Percentiles rank a stretch among this genome's conserved stretches.
These are phyloP conservation scores for Omphalotus guepiniiformis DNA, from an alignment of 768 basidiomycete species.

Conservation along the genomic window DNA sequence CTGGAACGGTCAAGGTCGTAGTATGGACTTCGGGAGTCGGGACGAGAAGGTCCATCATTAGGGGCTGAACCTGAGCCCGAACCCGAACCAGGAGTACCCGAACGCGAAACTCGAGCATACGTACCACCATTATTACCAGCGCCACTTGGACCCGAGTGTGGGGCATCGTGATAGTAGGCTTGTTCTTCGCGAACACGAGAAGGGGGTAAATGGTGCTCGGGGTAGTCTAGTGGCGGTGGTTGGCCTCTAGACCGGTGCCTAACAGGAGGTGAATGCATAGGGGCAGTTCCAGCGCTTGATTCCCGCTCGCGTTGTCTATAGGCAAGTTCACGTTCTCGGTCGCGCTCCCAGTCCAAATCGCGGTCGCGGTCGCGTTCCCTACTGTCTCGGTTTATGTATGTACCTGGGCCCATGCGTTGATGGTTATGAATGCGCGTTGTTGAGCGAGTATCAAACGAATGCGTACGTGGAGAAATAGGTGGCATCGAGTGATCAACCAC, in stretches of 20 bases:
- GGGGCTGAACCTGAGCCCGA: conserved; percentile 35
- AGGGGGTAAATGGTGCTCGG: not conserved
- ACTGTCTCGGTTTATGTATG: conserved; percentile 51
- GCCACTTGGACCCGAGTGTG: conserved; percentile 28
- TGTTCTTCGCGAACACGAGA: conserved; percentile 2
- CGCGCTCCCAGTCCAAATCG: conserved; percentile 40
- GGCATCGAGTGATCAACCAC: conserved; percentile 20
- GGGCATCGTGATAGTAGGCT: conserved; percentile 34
- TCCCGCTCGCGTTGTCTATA: conserved; percentile 33
- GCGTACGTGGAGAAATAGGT: conserved; percentile 33
- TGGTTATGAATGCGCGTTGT: conserved; percentile 53
- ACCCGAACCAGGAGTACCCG: conserved; percentile 54
- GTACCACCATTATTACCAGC: conserved; percentile 24
- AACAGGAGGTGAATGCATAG: conserved; percentile 14
- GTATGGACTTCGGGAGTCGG: conserved; percentile 47
- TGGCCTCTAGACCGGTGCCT: conserved; percentile 6
- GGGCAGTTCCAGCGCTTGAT: not conserved
- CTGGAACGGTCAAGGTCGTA: conserved; percentile 47
- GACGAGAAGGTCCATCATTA: conserved; percentile 44
- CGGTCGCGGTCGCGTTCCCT: conserved; percentile 38
- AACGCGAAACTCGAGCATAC: conserved; percentile 39
- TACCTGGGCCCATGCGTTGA: conserved; percentile 62
- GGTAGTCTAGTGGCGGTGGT: conserved; percentile 3
- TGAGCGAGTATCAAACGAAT: conserved; percentile 31
- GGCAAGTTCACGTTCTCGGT: conserved; percentile 29